phyloP scores from a whole-genome alignment of 73 alveolate species.

The Effrenium voratum region DNA sequence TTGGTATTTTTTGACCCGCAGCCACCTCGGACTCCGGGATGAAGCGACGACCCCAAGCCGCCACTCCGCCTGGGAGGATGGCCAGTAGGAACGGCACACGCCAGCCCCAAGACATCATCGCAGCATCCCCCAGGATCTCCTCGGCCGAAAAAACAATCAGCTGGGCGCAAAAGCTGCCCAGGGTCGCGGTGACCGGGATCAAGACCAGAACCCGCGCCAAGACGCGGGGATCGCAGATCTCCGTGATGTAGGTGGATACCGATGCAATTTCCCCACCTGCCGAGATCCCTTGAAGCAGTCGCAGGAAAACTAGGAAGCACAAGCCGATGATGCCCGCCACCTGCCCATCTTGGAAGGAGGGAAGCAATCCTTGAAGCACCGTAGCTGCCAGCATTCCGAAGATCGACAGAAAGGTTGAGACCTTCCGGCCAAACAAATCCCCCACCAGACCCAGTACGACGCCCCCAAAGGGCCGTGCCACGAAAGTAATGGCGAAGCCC shows the following conservation, averaged over 20 bases:
- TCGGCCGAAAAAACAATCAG: not conserved
- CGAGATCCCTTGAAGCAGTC: slow-evolving; percentile 56
- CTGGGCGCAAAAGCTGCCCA: slow-evolving; percentile 34
- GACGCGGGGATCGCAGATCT: slow-evolving; percentile 45
- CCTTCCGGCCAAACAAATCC: slow-evolving; percentile 67
- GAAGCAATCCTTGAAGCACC: slow-evolving; percentile 56
- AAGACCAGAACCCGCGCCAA: slow-evolving; percentile 23
- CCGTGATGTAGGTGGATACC: slow-evolving; percentile 82
- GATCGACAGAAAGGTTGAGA: slow-evolving; percentile 76
- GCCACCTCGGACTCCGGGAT: slow-evolving; percentile 41
- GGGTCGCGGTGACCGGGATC: slow-evolving; percentile 39
- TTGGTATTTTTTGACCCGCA: too few relatives aligned
- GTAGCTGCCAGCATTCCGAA: slow-evolving; percentile 68
- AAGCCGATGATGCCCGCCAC: slow-evolving; percentile 49
- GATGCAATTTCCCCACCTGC: slow-evolving; percentile 86
- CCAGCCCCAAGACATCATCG: slow-evolving; percentile 72
- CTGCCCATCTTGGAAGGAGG: slow-evolving; percentile 12
- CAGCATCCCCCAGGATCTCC: slow-evolving; percentile 16
- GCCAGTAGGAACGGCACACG: slow-evolving; percentile 76
- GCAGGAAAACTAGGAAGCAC: slow-evolving; percentile 33
- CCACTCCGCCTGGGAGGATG: slow-evolving; percentile 47
- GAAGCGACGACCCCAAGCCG: slow-evolving; percentile 39
- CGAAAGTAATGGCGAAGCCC: slow-evolving; percentile 43
- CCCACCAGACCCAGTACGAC: slow-evolving; percentile 45
- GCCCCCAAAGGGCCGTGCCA: slow-evolving; percentile 67